Conservation (phyloP, 306 rosid genomes). For the Clitoria ternatea region DNA sequence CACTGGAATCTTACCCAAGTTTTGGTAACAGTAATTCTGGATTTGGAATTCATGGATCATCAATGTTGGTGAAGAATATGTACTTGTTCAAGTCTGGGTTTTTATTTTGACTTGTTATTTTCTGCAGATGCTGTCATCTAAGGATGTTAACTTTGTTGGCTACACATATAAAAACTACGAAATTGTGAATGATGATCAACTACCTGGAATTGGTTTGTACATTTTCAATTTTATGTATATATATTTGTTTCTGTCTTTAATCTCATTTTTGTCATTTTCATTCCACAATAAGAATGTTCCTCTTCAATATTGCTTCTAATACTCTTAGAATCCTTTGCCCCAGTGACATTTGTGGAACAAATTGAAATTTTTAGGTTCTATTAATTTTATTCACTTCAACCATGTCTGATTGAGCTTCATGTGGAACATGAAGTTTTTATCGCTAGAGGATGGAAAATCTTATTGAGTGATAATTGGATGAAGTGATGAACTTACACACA, state of each 20-base stretch:
- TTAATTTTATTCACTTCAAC: not conserved
- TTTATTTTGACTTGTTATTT: slow-evolving; percentile 30
- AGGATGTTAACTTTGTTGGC: slow-evolving; percentile 93
- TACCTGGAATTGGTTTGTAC: slow-evolving; percentile 80
- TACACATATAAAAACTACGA: slow-evolving; percentile 94
- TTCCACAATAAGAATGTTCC: not conserved
- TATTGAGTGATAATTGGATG: not conserved
- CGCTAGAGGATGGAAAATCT: not conserved
- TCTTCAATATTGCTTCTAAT: slow-evolving; percentile 5
- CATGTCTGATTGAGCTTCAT: not conserved
- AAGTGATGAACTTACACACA: not conserved
- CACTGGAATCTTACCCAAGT: not conserved
- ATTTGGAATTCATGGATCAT: slow-evolving; percentile 4
- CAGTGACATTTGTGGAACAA: not conserved
- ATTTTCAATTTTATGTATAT: slow-evolving; percentile 7
- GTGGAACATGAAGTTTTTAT: not conserved
- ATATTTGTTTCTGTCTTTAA: slow-evolving; percentile 9
- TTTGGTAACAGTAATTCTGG: not conserved
- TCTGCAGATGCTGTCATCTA: slow-evolving; percentile 92
- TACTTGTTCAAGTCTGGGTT: slow-evolving; percentile 9
- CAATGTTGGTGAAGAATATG: not conserved
- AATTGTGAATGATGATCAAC: slow-evolving; percentile 81
- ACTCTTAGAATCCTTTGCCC: not conserved
- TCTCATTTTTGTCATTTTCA: not conserved
- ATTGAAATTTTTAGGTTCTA: not conserved